These are phyloP conservation scores for Cyberlindnera mrakii DNA, from an alignment of 805 yeast species.

Conservation along the genomic window DNA sequence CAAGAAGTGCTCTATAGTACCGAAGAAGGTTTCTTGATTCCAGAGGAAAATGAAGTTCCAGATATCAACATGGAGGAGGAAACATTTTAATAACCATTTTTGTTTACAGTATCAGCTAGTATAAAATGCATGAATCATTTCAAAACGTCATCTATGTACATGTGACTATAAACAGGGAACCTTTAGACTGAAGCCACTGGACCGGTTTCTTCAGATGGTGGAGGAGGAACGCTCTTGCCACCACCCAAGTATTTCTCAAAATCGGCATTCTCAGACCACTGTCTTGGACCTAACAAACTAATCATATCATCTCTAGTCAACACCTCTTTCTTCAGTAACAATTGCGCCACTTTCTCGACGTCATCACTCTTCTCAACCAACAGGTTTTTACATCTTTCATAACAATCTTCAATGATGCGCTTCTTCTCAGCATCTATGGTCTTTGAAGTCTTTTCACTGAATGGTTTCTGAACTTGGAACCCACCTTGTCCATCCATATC, in stretches of 20 bases:
- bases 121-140: no score
- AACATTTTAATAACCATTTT: slow-evolving; percentile 21
- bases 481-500: slow-evolving; percentile 47
- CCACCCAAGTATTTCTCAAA: slow-evolving; percentile 74
- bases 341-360: slow-evolving; percentile 69
- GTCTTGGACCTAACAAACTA: slow-evolving; percentile 67
- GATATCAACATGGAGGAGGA: slow-evolving; percentile 29
- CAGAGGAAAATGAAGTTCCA: slow-evolving; percentile 30
- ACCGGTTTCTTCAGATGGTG: slow-evolving; percentile 9
- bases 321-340: slow-evolving; percentile 67
- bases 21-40: slow-evolving; percentile 75
- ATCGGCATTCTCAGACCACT: slow-evolving; percentile 79
- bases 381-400: slow-evolving; percentile 50
- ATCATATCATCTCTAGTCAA: slow-evolving; percentile 79
- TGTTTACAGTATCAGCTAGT: neutral
- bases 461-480: slow-evolving; percentile 52
- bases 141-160: neutral
- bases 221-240: slow-evolving; percentile 18
- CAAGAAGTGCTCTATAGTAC: slow-evolving; percentile 75
- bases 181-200: slow-evolving; percentile 1
- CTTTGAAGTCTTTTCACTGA: slow-evolving; percentile 65
- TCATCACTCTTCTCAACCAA: slow-evolving; percentile 52
- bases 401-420: slow-evolving; percentile 59
- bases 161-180: neutral
- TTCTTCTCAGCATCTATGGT: slow-evolving; percentile 66